A percentile compares a stretch with the other conserved stretches of the same genome.
phyloP scores from a whole-genome alignment of 768 basidiomycete species.

The Trametes cingulata region DNA sequence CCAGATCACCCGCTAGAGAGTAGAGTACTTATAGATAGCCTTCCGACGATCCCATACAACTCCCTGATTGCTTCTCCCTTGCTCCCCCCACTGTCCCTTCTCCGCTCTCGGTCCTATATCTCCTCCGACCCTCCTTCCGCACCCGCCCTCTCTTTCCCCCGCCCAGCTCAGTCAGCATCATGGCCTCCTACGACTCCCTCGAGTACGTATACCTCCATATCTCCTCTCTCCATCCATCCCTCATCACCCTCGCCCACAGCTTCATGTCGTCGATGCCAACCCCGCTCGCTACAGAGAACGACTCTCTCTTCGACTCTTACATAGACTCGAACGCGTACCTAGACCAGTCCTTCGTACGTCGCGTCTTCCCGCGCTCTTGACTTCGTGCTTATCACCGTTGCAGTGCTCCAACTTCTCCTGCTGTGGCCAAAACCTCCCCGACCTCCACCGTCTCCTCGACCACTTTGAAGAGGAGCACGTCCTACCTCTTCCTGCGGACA shows the following conservation, averaged over 20 bases:
- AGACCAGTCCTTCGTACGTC: conserved; percentile 17
- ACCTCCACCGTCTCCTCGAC: conserved; percentile 52
- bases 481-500: conserved; percentile 32
- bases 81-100: neutral
- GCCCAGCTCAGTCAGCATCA: neutral
- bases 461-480: conserved; percentile 51
- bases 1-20: no score
- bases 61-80: no score
- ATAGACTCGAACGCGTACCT: conserved; percentile 6
- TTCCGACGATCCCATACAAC: no score
- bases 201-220: neutral
- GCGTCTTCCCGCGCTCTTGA: neutral
- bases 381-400: neutral
- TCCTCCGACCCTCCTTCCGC: neutral
- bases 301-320: conserved; percentile 17
- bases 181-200: neutral
- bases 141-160: neutral
- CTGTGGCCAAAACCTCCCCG: conserved; percentile 45
- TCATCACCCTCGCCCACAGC: neutral
- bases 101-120: neutral
- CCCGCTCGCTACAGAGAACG: neutral
- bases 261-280: neutral
- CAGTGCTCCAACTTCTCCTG: conserved; percentile 50
- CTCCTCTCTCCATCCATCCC: neutral
- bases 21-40: no score